These are phyloP conservation scores for Rhodamnia rubescens DNA, from an alignment of 345 rosid genomes.

Conservation along the genomic window DNA sequence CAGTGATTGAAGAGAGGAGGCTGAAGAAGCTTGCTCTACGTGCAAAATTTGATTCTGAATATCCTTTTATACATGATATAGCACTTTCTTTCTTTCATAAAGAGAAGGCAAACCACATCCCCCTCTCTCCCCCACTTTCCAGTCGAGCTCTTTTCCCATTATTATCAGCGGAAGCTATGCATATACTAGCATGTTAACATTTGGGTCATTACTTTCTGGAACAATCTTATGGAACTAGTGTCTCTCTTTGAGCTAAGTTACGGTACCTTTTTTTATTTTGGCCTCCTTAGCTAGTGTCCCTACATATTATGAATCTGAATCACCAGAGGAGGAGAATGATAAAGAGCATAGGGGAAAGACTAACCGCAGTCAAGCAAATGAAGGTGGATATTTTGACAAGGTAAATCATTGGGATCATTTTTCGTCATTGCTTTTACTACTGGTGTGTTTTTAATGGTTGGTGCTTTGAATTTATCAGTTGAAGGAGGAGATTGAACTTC, in stretches of 20 bases:
- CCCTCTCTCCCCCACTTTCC: background rate
- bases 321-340: conserved; percentile 51
- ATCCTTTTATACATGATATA: conserved; percentile 49
- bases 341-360: conserved; percentile 22
- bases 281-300: conserved; percentile 37
- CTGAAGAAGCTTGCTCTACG: conserved; percentile 75
- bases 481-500: conserved; percentile 77
- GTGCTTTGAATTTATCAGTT: conserved; percentile 36
- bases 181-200: background rate
- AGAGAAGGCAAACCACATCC: background rate
- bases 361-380: conserved; percentile 36
- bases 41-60: conserved; percentile 70
- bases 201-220: background rate
- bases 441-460: background rate
- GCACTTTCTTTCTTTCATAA: background rate
- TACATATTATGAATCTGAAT: conserved; percentile 56
- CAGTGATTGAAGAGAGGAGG: conserved; percentile 43
- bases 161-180: background rate
- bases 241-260: background rate
- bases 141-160: background rate
- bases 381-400: conserved; percentile 62
- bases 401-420: conserved; percentile 14
- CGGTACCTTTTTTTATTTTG: background rate
- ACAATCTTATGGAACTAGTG: background rate
- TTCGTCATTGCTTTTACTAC: background rate